Conservation (phyloP, 768 basidiomycete species). For the Ephemerocybe angulata region DNA sequence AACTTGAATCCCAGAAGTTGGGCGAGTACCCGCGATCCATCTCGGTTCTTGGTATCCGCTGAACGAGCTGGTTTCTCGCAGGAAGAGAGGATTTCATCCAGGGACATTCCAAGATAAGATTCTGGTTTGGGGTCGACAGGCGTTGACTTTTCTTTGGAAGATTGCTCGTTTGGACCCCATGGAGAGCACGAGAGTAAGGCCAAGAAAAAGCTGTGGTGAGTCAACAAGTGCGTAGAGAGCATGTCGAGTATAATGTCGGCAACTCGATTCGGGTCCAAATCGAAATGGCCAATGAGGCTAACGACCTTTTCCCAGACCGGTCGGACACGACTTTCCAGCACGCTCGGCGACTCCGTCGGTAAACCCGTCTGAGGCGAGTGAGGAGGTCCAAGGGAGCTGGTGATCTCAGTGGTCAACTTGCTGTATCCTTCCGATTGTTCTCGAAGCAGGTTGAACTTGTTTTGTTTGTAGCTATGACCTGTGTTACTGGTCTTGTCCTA, state of each 20-base stretch:
- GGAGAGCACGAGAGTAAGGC: conserved; percentile 83
- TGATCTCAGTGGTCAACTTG: conserved; percentile 83
- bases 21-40: conserved; percentile 62
- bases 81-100: conserved; percentile 64
- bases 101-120: conserved; percentile 51
- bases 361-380: conserved; percentile 66
- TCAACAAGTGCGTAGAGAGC: conserved; percentile 73
- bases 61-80: conserved; percentile 38
- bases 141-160: conserved; percentile 32
- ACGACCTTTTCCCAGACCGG: conserved; percentile 82
- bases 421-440: conserved; percentile 98
- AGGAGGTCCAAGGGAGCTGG: conserved; percentile 69
- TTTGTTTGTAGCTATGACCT: conserved; percentile 83
- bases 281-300: conserved; percentile 92
- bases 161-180: conserved; percentile 62
- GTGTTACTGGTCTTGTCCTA: conserved; percentile 1
- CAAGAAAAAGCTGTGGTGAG: conserved; percentile 87
- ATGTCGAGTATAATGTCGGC: conserved; percentile 93
- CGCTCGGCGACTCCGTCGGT: conserved; percentile 54
- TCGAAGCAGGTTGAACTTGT: conserved; percentile 95
- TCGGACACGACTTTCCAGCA: conserved; percentile 61
- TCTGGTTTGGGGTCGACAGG: conserved; percentile 34
- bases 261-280: conserved; percentile 91
- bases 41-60: conserved; percentile 17
- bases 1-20: conserved; percentile 99